These are phyloP conservation scores for Fusarium fracticaudum DNA, from an alignment of 2,329 filamentous ascomycete species.

Conservation along the genomic window DNA sequence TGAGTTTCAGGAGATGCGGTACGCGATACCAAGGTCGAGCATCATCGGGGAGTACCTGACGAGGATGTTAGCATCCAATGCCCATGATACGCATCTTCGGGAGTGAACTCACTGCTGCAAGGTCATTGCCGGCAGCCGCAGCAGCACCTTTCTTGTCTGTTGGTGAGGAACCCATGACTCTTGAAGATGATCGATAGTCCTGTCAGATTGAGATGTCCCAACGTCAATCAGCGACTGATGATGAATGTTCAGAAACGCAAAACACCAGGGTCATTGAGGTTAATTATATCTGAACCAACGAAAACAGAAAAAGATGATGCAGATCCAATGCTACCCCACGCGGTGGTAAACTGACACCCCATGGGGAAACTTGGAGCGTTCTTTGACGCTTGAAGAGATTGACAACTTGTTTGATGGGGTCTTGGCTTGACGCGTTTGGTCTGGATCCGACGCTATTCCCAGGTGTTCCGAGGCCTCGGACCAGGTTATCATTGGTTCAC, in stretches of 20 bases:
- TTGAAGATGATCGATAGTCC: neutral
- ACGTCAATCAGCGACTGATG: neutral
- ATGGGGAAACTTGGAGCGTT: conserved; percentile 13
- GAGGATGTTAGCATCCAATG: neutral
- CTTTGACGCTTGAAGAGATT: neutral
- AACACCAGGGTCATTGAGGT: neutral
- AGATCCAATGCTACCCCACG: neutral
- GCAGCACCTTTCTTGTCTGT: conserved; percentile 22
- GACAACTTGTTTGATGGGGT: neutral
- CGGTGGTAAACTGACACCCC: neutral
- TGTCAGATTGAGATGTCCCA: neutral
- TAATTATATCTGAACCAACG: neutral
- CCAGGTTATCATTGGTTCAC: rapidly evolving
- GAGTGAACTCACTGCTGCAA: conserved; percentile 19
- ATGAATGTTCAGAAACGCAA: neutral
- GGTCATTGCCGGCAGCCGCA: conserved; percentile 20
- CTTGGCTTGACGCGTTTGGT: neutral
- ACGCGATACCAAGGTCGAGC: conserved; percentile 53
- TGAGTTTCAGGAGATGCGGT: conserved; percentile 55
- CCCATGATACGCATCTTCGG: rapidly evolving
- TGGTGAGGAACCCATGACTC: neutral
- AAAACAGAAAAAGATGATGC: neutral
- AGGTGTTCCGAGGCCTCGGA: neutral
- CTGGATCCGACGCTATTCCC: neutral
- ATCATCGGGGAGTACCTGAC: conserved; percentile 52